These are phyloP conservation scores for Stagonosporopsis rhizophila DNA, from an alignment of 2,329 filamentous ascomycete species.

Conservation along the genomic window DNA sequence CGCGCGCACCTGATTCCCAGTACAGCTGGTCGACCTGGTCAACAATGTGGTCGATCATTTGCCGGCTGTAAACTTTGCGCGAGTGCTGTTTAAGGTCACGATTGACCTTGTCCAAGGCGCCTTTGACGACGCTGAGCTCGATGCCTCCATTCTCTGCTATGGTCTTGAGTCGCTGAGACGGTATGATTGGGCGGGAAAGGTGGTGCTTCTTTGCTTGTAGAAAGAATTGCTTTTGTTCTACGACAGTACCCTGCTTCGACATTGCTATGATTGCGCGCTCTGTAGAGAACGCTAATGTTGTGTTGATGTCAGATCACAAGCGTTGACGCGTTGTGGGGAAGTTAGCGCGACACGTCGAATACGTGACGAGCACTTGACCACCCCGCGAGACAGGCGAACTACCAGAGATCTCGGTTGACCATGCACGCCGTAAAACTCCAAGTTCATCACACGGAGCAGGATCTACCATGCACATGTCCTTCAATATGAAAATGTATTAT, in stretches of 20 bases:
- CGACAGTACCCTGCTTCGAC: conserved; percentile 51
- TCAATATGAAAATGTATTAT: not conserved
- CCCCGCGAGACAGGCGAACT: not conserved
- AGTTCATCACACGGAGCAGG: no score
- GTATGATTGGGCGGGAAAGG: conserved; percentile 65
- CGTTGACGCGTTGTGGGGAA: conserved; percentile 15
- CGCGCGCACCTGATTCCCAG: conserved; percentile 56
- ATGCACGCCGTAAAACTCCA: no score
- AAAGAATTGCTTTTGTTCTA: conserved; percentile 70
- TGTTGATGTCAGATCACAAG: not conserved
- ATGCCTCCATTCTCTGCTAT: conserved; percentile 58
- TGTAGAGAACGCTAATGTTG: not conserved
- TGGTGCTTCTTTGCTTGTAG: conserved; percentile 68
- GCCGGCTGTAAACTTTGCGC: conserved; percentile 69
- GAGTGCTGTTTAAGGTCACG: conserved; percentile 69
- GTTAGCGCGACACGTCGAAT: conserved; percentile 13
- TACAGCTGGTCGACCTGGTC: conserved; percentile 76
- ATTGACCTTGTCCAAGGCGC: conserved; percentile 66
- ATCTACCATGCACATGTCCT: no score
- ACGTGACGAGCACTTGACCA: not conserved
- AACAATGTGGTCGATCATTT: conserved; percentile 73
- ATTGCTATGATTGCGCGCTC: conserved; percentile 12
- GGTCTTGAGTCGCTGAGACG: conserved; percentile 62
- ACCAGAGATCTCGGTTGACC: no score
- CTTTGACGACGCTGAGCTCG: conserved; percentile 56